Evolutionary conservation across 2,329 filamentous ascomycete species (phyloP).

Genomic region (Talaromyces sp.): DNA sequence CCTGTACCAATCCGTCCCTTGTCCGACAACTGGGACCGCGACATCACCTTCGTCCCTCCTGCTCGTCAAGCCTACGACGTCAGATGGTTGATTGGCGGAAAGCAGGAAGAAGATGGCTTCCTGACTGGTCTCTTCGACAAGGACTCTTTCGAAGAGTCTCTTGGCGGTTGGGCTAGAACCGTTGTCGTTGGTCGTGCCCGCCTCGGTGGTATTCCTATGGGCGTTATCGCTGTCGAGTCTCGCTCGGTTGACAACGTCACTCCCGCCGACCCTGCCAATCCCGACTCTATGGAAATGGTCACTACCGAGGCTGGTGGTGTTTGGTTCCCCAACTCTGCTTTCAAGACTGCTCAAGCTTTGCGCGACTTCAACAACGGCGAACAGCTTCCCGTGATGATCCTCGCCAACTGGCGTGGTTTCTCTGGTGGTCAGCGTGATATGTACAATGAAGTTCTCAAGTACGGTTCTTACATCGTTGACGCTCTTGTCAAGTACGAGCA

Average conservation of each 20-base stretch:
- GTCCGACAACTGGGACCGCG: slow-evolving; percentile 86
- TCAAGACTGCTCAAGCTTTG: slow-evolving; percentile 99
- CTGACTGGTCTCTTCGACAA: slow-evolving; percentile 91
- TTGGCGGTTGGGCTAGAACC: slow-evolving; percentile 94
- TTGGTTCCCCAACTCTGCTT: slow-evolving; percentile 99
- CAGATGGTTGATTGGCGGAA: slow-evolving; percentile 86
- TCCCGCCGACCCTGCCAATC: slow-evolving; percentile 94
- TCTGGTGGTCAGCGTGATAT: slow-evolving; percentile 98
- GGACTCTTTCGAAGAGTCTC: slow-evolving; percentile 92
- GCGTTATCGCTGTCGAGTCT: slow-evolving; percentile 96
- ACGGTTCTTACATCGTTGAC: slow-evolving; percentile 98
- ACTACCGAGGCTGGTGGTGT: slow-evolving; percentile 94
- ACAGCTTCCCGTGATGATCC: slow-evolving; percentile 96
- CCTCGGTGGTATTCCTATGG: slow-evolving; percentile 93
- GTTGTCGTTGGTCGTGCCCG: slow-evolving; percentile 95
- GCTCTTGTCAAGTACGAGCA: slow-evolving; percentile 98
- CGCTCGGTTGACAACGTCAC: slow-evolving; percentile 95
- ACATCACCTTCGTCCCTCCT: slow-evolving; percentile 74
- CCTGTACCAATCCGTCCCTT: slow-evolving; percentile 89
- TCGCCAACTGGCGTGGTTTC: slow-evolving; percentile 99
- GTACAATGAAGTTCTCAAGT: slow-evolving; percentile 99
- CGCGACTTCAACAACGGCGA: slow-evolving; percentile 99
- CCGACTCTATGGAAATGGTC: slow-evolving; percentile 95
- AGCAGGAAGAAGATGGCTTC: slow-evolving; percentile 79
- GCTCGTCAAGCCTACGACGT: slow-evolving; percentile 88